Percentiles rank a stretch among this genome's conserved stretches.
Evolutionary conservation across 169 alveolate species (phyloP).

Genomic region (Cryptosporidium ryanae): DNA sequence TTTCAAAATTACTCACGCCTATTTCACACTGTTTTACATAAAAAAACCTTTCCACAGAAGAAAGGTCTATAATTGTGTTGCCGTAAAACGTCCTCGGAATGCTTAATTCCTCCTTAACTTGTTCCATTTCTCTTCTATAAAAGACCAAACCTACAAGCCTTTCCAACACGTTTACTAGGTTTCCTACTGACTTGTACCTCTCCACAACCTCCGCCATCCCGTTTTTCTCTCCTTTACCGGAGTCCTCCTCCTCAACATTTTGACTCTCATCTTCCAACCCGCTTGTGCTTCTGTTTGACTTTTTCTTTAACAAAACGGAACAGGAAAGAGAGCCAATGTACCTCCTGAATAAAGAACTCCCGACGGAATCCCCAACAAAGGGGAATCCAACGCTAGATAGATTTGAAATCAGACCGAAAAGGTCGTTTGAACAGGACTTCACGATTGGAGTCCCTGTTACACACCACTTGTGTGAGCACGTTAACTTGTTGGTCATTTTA

Average conservation of each 20-base stretch:
- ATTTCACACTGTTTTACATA: slow-evolving; percentile 76
- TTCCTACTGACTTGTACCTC: background rate
- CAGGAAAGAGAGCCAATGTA: slow-evolving; percentile 11
- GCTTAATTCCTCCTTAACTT: slow-evolving; percentile 33
- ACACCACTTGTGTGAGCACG: slow-evolving; percentile 77
- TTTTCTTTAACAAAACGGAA: background rate
- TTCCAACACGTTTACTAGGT: slow-evolving; percentile 22
- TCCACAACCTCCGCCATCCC: background rate
- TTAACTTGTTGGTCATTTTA: slow-evolving; percentile 55
- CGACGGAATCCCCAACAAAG: background rate
- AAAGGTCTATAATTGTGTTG: slow-evolving; percentile 45
- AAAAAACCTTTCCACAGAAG: slow-evolving; percentile 78
- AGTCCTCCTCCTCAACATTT: background rate
- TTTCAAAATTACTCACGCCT: background rate
- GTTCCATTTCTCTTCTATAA: slow-evolving; percentile 59
- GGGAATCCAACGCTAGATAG: slow-evolving; percentile 65
- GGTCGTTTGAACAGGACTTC: slow-evolving; percentile 77
- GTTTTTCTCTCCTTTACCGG: background rate
- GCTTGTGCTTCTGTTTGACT: background rate
- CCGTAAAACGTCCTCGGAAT: slow-evolving; percentile 56
- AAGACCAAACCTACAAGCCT: slow-evolving; percentile 23
- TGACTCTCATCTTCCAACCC: background rate
- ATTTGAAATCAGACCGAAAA: slow-evolving; percentile 76
- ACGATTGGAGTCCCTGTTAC: slow-evolving; percentile 81
- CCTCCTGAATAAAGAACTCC: slow-evolving; percentile 13